Base-by-base conservation (phyloP, 495 filamentous ascomycete species). In the Friedmanniomyces endolithicus region DNA sequence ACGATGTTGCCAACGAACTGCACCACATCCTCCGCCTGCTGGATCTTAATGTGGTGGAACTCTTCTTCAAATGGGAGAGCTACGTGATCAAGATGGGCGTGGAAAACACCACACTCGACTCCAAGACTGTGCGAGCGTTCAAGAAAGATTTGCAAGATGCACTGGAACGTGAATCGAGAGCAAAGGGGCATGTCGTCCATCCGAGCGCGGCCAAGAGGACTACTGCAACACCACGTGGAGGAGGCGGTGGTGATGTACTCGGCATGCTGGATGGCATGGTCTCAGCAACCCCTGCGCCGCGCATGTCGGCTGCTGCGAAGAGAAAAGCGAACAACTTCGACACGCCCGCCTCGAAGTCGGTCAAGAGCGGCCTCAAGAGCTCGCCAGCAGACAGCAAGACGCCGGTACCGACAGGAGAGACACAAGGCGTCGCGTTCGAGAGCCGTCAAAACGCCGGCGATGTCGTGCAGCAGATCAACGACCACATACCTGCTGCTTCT, bases 61-160 rank as follows among this genome's bases (percentile, higher is more conserved):
- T 96, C 17, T 95, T 85, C 66, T 96, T 82, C 78, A 95, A 96
- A 78, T 98, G 92, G 92, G 90, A 98, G 63, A 87, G 87, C 0
- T 97, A 95, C 74, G 85, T 82, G 65, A 84, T 98, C 61, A 95
- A 90, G 71, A 92, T 96, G 86, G 81, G 80, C 6, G 63, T 75
- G 35, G 85, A 90, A 20, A 82, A 88, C 57, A 81, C 78, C 40
- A 86, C 78, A 49, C 65, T 90, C 52, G 78, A 81, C 56, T 65
- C 89, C 24, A 76, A 83, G 17, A 86, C 77, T 0, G 76, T 85
- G 39, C 74, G 81, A 51, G 75, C 78, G 40, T 86, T 98, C 59
- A 95, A 94, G 67, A 83, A 87, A 64, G 83, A 90, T 70, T 70
- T 95, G 0, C 87, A 90, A 61, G 90, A 95, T 55, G 74, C 75